Percentiles rank a stretch among this genome's conserved stretches.
phyloP scores from a whole-genome alignment of 2,329 filamentous ascomycete species.

The Ophiostoma sp. region DNA sequence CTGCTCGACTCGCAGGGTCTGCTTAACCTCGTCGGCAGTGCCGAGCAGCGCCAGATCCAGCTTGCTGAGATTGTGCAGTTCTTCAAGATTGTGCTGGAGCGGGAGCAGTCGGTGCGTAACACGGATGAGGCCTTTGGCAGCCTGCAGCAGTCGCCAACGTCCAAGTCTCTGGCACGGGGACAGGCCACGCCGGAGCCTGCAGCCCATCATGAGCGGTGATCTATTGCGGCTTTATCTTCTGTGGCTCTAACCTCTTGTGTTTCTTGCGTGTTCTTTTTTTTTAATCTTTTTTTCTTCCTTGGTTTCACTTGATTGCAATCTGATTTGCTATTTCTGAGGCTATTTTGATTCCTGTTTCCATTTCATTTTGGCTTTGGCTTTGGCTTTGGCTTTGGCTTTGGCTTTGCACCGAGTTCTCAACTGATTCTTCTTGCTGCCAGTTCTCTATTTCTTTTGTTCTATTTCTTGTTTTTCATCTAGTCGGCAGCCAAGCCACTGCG shows the following conservation, averaged over 20 bases:
- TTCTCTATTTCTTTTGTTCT: background rate
- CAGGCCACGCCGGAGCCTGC: background rate
- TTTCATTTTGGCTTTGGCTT: background rate
- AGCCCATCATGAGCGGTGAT: slow-evolving; percentile 8
- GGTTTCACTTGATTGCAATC: too few relatives aligned
- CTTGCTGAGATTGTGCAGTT: slow-evolving; percentile 50
- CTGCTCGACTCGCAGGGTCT: slow-evolving; percentile 49
- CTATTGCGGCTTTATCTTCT: too few relatives aligned
- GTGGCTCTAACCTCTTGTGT: too few relatives aligned
- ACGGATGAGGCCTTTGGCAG: background rate
- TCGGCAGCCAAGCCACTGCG: background rate
- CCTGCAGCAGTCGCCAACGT: slow-evolving; percentile 19
- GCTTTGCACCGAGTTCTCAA: background rate
- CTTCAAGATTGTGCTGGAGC: slow-evolving; percentile 49
- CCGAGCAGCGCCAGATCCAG: slow-evolving; percentile 41
- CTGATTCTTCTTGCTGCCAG: background rate
- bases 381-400: background rate
- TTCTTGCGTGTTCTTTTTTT: too few relatives aligned
- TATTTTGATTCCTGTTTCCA: too few relatives aligned
- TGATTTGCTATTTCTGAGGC: too few relatives aligned
- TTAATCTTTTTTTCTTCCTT: too few relatives aligned
- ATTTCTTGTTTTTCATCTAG: background rate
- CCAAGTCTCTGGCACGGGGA: background rate
- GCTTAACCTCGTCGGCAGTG: slow-evolving; percentile 45
- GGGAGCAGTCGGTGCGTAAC: slow-evolving; percentile 34